Conservation (phyloP, 305 asterid species). For the Fraxinus ornus region DNA sequence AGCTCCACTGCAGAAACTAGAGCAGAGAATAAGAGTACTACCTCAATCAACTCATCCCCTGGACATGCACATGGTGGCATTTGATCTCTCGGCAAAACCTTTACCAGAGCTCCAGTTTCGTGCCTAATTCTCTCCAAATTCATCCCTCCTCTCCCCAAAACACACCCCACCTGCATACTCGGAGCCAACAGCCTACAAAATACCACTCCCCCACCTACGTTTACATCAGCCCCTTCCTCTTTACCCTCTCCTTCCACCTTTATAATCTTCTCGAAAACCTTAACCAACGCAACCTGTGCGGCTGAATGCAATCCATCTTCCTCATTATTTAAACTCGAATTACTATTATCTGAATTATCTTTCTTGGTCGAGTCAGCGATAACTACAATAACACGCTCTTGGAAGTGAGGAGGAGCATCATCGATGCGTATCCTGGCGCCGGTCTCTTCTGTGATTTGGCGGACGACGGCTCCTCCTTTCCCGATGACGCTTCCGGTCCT, state of each 20-base stretch:
- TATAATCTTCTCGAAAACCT: slow-evolving; percentile 23
- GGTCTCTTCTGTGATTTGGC: slow-evolving; percentile 23
- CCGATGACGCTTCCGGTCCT: slow-evolving; percentile 25
- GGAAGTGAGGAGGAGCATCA: slow-evolving; percentile 14
- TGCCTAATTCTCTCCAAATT: slow-evolving; percentile 21
- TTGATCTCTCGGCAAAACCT: slow-evolving; percentile 24
- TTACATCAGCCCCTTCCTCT: slow-evolving; percentile 17
- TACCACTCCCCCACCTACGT: slow-evolving; percentile 12
- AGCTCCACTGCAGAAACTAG: not conserved
- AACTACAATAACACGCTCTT: slow-evolving; percentile 25
- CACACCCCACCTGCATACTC: slow-evolving; percentile 18
- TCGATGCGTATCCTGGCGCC: slow-evolving; percentile 27
- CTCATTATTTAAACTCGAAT: not conserved
- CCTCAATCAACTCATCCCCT: slow-evolving; percentile 30
- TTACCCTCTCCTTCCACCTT: slow-evolving; percentile 24
- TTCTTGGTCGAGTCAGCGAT: slow-evolving; percentile 21
- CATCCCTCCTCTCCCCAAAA: slow-evolving; percentile 27
- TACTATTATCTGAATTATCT: slow-evolving; percentile 17
- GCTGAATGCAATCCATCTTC: not conserved
- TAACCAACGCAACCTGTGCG: slow-evolving; percentile 27
- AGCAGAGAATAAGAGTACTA: slow-evolving; percentile 9
- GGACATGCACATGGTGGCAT: slow-evolving; percentile 22
- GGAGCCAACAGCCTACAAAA: slow-evolving; percentile 26
- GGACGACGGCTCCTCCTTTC: slow-evolving; percentile 23
- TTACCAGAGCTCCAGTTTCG: slow-evolving; percentile 26